Percentiles rank a stretch among this genome's conserved stretches.
Evolutionary conservation across 306 rosid genomes (phyloP).

Genomic region (Prunus mume): DNA sequence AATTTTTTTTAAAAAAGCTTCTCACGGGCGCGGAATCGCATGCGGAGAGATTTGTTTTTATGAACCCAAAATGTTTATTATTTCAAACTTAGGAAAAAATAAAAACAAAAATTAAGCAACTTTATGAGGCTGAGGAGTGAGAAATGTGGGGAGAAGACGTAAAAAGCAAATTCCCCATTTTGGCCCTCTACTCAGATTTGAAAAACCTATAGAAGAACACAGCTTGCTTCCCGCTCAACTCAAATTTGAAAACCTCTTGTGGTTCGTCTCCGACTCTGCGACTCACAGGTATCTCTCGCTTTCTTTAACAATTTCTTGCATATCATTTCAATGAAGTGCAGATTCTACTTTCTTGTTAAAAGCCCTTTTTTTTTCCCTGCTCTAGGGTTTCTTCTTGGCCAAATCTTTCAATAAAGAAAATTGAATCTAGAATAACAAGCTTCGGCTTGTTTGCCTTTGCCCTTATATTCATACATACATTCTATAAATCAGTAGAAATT

Average conservation of each 20-base stretch:
- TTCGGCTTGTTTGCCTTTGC: background rate
- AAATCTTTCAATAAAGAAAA: background rate
- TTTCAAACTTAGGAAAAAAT: no score
- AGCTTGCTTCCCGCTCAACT: conserved; percentile 9
- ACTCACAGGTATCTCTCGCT: conserved; percentile 6
- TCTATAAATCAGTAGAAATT: background rate
- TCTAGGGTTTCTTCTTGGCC: conserved; percentile 3
- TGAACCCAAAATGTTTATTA: no score
- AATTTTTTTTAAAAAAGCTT: no score
- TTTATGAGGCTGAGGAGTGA: no score
- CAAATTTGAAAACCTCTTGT: background rate
- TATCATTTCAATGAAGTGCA: background rate
- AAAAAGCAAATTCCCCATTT: background rate
- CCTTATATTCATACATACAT: background rate
- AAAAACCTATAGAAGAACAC: background rate
- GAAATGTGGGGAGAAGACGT: background rate
- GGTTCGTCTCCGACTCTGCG: background rate
- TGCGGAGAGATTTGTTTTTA: no score
- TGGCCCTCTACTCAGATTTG: background rate
- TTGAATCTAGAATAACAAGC: background rate
- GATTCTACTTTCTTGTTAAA: background rate
- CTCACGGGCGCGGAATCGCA: no score
- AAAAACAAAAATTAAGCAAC: no score
- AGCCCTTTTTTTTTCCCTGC: background rate
- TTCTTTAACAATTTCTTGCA: background rate